A percentile compares a stretch with the other conserved stretches of the same genome.
phyloP scores from a whole-genome alignment of 2,329 filamentous ascomycete genomes.

The Venturia nashicola region DNA sequence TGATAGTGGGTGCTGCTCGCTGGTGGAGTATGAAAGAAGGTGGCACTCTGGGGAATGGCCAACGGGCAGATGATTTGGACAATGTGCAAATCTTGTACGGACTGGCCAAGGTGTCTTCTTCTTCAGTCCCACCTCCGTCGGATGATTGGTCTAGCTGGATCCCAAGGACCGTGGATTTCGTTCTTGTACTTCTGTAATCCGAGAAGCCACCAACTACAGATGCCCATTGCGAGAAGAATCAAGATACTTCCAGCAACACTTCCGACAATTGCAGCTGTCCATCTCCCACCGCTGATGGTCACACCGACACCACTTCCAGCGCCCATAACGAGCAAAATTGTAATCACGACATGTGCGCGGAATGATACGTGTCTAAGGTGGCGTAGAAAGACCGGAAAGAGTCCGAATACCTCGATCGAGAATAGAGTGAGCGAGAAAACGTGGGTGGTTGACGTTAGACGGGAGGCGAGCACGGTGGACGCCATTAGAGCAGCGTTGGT shows the following conservation, averaged over 20 bases:
- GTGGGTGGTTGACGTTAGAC: conserved; percentile 78
- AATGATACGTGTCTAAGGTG: conserved; percentile 74
- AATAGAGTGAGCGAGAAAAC: conserved; percentile 94
- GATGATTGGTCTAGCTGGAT: conserved; percentile 81
- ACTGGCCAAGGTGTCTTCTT: background rate
- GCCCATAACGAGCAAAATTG: conserved; percentile 61
- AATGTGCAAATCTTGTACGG: background rate
- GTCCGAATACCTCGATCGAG: conserved; percentile 90
- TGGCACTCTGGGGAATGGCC: conserved; percentile 8
- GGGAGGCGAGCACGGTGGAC: conserved; percentile 81
- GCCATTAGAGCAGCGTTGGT: conserved; percentile 97
- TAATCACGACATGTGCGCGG: conserved; percentile 67
- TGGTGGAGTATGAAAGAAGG: conserved; percentile 6
- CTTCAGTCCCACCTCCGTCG: conserved; percentile 47
- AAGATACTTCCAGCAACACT: conserved; percentile 64
- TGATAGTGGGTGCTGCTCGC: conserved; percentile 2
- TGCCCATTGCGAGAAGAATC: conserved; percentile 70
- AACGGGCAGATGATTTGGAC: background rate
- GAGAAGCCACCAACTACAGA: conserved; percentile 97
- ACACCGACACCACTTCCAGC: conserved; percentile 68
- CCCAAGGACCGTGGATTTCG: conserved; percentile 96
- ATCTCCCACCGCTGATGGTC: conserved; percentile 40
- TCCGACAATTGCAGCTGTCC: conserved; percentile 53
- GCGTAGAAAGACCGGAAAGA: conserved; percentile 94
- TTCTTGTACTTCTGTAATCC: conserved; percentile 98